Base-by-base conservation (phyloP, 108 stramenopile species). In the Cylindrotheca closterium region DNA sequence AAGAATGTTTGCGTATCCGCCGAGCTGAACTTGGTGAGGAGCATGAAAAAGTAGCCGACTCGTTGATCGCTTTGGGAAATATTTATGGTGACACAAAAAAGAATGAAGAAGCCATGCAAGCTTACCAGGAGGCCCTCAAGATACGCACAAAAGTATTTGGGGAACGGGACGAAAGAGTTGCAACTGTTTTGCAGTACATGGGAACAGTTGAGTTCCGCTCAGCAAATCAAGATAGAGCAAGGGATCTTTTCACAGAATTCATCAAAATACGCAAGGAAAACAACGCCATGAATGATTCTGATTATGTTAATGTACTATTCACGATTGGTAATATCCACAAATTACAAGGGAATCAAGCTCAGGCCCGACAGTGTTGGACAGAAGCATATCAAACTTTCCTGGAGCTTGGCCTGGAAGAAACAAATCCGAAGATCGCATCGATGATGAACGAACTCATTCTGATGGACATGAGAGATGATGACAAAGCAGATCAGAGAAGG, bases 301-400 rank as follows among this genome's bases (percentile, higher is more conserved):
- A 89, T 48, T 71, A 75, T 34, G 75, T 82, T 17, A 84, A 79
- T 56, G 71, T 71, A 17, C 75, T 84, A 30, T 86, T 84, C 51
- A 73, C 77, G 46, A 72, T 82, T 47, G 88, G 84, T 18, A 89
- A 82, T 54, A 84, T 89, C 29, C 85, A 89, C 79, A 84, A 78
- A 26, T 60, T 79, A 58, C 58, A 81, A 50, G 70, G 75, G 18
- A 50, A 77, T 25, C 71, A 73, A 49, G 63, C 64, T 19, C 75
- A 83, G 37, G 84, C 87, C 1, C 59, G 65, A 48, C n/a, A 12
- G 29, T 67, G 71, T 10, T 88, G 84, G 84, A 77, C 65, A 0
- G 79, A 81, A 55, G 82, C 84, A 5, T 77, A 74, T 64, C 67
- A 81, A 61, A 51, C 68, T 4, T 74, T 77, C 57, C 67, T 74